Evolutionary conservation across 352 stramenopile species (phyloP), one percentile per base, ranked within the genome.

Genomic region (Globisporangium solare): DNA sequence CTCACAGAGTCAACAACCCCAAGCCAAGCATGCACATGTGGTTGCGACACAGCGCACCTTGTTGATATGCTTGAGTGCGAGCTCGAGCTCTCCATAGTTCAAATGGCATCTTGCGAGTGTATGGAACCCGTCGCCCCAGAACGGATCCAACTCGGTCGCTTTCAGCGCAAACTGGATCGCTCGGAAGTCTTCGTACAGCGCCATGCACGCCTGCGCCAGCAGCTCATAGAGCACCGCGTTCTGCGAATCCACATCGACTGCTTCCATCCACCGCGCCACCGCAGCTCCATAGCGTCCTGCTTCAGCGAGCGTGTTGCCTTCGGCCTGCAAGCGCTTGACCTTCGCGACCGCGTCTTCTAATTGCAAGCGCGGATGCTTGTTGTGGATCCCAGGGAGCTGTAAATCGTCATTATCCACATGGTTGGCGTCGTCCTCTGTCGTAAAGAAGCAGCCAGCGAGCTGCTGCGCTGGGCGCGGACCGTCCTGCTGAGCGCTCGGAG

Each of bases 301-400:
- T 49, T 91, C 83, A 1, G 85, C 85, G 5, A 94, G 71, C 11
- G 63, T 85, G 61, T 89, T 89, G 59, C 85, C 85, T 56, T 94
- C 85, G n/a, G 69, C 61, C 55, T 91, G 78, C 13, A 94, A 56
- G 35, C 82, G 76, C 47, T 76, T 81, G 11, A 79, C 68, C 47
- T 88, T 90, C 21, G 63, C 61, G 3, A 35, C 13, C 1, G 55
- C 56, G 60, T 94, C 83, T 62, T 92, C 85, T 13, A 94, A 68
- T 39, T 63, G 22, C 24, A 75, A 40, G 1, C 48, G 43, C n/a
- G 61, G 64, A 39, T 66, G 65, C 45, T 49, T 63, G 13, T 17
- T 46, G 15, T 11, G 31, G 5, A 22, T 45, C 41, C 35, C 31
- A 31, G 22, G 4, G 18, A 39, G 27, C 14, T 21, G 6, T 21